A percentile compares a stretch with the other conserved stretches of the same genome.
phyloP scores from a whole-genome alignment of 2,329 filamentous ascomycete species.

The Tricladium varicosporioides region DNA sequence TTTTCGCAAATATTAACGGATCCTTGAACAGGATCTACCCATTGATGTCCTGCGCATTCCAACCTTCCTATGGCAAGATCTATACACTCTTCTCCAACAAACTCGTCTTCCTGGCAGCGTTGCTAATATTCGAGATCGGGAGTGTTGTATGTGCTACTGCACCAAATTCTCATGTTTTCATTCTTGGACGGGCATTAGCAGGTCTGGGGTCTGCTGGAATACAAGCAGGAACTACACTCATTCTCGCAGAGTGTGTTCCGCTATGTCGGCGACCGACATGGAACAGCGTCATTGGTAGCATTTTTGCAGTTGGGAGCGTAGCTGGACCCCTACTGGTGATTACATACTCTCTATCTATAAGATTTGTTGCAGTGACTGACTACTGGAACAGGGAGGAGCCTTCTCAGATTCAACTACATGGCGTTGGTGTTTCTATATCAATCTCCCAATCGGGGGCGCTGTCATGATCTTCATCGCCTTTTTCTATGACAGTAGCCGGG shows the following conservation, averaged over 20 bases:
- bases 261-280: constrained; percentile 17
- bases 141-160: constrained; percentile 26
- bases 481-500: neutral
- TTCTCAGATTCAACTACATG: constrained; percentile 34
- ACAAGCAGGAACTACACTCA: constrained; percentile 26
- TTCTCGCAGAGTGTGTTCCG: constrained; percentile 22
- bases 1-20: neutral
- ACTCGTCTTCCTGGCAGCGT: constrained; percentile 14
- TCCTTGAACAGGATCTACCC: neutral
- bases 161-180: constrained; percentile 28
- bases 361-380: neutral
- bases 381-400: constrained; percentile 33
- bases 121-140: constrained; percentile 31
- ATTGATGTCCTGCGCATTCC: neutral
- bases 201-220: constrained; percentile 27
- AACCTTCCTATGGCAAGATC: constrained; percentile 14
- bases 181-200: constrained; percentile 29
- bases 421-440: constrained; percentile 34
- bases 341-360: neutral
- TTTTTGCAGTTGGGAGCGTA: constrained; percentile 24
- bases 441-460: constrained; percentile 34
- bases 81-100: constrained; percentile 23
- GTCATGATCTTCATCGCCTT: constrained; percentile 1
- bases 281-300: constrained; percentile 19
- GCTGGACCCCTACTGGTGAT: constrained; percentile 29